These are phyloP conservation scores for Protea cynaroides DNA, from an alignment of 164 flowering plant genomes.

Conservation along the genomic window DNA sequence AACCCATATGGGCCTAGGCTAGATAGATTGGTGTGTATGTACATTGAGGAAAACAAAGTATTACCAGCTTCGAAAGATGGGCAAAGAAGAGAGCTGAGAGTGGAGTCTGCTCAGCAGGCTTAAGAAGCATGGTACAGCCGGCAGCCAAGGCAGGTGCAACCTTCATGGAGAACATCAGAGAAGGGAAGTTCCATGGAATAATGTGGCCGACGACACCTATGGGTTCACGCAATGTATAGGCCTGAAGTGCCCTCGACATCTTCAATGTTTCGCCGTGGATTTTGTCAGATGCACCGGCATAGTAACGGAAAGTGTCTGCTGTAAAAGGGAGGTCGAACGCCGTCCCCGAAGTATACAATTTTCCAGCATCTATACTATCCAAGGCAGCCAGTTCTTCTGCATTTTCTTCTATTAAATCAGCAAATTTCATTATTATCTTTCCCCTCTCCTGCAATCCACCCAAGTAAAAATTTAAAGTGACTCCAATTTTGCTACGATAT, in stretches of 20 bases:
- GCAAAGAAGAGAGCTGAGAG: constrained; percentile 72
- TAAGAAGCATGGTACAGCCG: constrained; percentile 83
- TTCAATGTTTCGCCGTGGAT: constrained; percentile 73
- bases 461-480: not conserved
- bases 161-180: constrained; percentile 43
- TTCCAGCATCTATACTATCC: constrained; percentile 68
- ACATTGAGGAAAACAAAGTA: too few species aligned
- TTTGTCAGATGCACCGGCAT: constrained; percentile 88
- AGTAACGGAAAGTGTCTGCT: constrained; percentile 44
- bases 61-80: constrained; percentile 72
- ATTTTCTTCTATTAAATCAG: constrained; percentile 57
- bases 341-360: constrained; percentile 32
- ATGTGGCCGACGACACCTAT: constrained; percentile 80
- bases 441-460: constrained; percentile 45
- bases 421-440: constrained; percentile 57
- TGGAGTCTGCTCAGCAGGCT: constrained; percentile 88
- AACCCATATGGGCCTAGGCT: too few species aligned
- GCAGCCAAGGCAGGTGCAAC: constrained; percentile 73
- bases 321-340: constrained; percentile 36
- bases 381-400: constrained; percentile 60
- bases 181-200: constrained; percentile 79
- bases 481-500: not conserved
- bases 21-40: too few species aligned
- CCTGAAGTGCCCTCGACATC: constrained; percentile 44
- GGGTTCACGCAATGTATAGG: constrained; percentile 68